Percentiles rank a stretch among this genome's conserved stretches.
Conservation (phyloP, 768 basidiomycete genomes). For the Hemileccinum impolitum region DNA sequence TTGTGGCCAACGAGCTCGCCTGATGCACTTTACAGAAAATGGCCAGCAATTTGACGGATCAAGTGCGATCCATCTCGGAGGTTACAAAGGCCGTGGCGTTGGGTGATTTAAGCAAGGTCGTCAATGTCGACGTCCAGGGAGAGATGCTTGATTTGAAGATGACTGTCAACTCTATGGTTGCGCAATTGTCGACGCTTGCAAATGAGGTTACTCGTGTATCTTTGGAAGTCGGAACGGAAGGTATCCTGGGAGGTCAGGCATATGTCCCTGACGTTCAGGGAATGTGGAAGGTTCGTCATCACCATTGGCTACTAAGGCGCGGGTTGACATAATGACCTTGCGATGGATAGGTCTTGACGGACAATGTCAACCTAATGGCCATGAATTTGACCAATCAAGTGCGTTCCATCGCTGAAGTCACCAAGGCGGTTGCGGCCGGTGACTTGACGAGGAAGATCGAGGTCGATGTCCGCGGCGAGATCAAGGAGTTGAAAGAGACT, state of each 20-base stretch:
- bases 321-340: slow-evolving; percentile 10
- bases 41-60: slow-evolving; percentile 80
- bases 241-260: slow-evolving; percentile 92
- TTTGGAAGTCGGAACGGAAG: slow-evolving; percentile 89
- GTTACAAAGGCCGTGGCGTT: slow-evolving; percentile 75
- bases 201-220: slow-evolving; percentile 89
- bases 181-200: slow-evolving; percentile 66
- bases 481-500: slow-evolving; percentile 84
- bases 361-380: slow-evolving; percentile 87
- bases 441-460: slow-evolving; percentile 93
- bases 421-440: slow-evolving; percentile 91
- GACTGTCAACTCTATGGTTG: slow-evolving; percentile 78
- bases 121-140: slow-evolving; percentile 90
- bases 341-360: slow-evolving; percentile 50
- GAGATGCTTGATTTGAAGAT: slow-evolving; percentile 88
- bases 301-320: not conserved
- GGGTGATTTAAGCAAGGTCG: slow-evolving; percentile 80
- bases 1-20: not conserved
- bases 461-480: slow-evolving; percentile 90
- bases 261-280: slow-evolving; percentile 90
- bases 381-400: slow-evolving; percentile 91
- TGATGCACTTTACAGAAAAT: slow-evolving; percentile 58
- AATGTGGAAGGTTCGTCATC: slow-evolving; percentile 76
- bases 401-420: slow-evolving; percentile 85
- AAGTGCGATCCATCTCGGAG: slow-evolving; percentile 90